Percentiles rank a stretch among this genome's conserved stretches.
These are phyloP conservation scores for Zasmidium citrigriseum DNA, from an alignment of 2,329 filamentous ascomycete species.

Conservation along the genomic window DNA sequence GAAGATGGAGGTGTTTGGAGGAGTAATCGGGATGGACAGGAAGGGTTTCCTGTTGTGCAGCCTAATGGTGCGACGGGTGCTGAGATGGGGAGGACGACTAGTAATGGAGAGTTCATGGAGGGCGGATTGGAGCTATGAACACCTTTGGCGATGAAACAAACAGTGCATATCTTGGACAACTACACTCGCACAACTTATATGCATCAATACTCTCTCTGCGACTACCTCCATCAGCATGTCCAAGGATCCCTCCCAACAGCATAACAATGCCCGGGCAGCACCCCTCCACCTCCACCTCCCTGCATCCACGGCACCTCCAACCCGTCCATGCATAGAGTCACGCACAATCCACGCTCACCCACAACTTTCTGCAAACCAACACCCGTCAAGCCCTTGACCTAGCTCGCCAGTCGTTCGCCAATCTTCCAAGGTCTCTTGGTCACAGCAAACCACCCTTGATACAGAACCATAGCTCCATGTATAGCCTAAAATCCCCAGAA, in stretches of 20 bases:
- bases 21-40: slow-evolving; percentile 75
- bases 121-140: slow-evolving; percentile 13
- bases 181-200: too few species aligned
- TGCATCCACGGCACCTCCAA: neutral
- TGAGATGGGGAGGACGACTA: neutral
- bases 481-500: too few species aligned
- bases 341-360: too few species aligned
- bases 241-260: neutral
- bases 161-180: neutral
- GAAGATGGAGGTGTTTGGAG: slow-evolving; percentile 79
- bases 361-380: too few species aligned
- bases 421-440: too few species aligned
- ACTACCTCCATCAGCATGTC: neutral
- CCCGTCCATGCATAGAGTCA: neutral
- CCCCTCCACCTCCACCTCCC: neutral
- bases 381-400: too few species aligned
- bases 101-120: slow-evolving; percentile 9
- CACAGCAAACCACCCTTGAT: too few species aligned
- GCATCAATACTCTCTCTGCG: neutral
- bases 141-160: neutral
- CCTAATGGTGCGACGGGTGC: neutral
- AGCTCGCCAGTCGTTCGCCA: too few species aligned
- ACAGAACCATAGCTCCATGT: too few species aligned
- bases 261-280: neutral
- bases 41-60: slow-evolving; percentile 44